Evolutionary conservation across 2,329 filamentous ascomycete species (phyloP).

Genomic region (Neodidymelliopsis sp.): DNA sequence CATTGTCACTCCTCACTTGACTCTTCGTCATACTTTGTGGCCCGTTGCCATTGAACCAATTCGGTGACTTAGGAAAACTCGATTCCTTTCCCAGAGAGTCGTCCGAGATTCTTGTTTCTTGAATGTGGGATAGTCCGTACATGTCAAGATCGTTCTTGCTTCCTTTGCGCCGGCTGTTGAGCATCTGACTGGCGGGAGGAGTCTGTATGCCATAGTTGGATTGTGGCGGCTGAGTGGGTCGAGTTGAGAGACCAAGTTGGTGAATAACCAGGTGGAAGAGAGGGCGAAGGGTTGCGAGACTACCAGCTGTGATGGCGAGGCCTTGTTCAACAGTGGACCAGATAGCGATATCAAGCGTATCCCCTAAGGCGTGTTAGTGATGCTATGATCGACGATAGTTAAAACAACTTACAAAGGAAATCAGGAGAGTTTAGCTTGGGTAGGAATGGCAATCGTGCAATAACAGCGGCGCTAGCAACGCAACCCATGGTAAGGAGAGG

Average conservation of each 20-base stretch:
- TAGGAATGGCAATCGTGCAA: constrained; percentile 42
- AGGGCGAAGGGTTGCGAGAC: constrained; percentile 46
- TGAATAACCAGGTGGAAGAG: constrained; percentile 38
- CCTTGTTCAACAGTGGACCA: constrained; percentile 49
- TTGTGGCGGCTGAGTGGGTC: constrained; percentile 28
- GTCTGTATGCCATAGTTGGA: constrained; percentile 32
- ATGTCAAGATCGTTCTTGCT: constrained; percentile 30
- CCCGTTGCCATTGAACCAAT: constrained; percentile 22
- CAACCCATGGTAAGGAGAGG: constrained; percentile 60
- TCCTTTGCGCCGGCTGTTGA: constrained; percentile 21
- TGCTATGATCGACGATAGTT: too few species aligned
- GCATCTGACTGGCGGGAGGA: constrained; percentile 19
- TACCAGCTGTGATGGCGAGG: constrained; percentile 47
- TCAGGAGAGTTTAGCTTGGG: constrained; percentile 38
- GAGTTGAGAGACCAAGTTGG: constrained; percentile 35
- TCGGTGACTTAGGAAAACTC: constrained; percentile 17
- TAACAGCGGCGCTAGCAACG: constrained; percentile 49
- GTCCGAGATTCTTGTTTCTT: constrained; percentile 27
- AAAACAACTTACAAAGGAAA: constrained; percentile 39
- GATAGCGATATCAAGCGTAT: constrained; percentile 47
- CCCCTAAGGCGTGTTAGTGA: constrained; percentile 27
- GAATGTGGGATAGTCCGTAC: constrained; percentile 30
- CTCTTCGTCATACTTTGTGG: constrained; percentile 17
- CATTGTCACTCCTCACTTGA: constrained; percentile 24
- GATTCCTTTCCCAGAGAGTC: constrained; percentile 10